Percentiles rank a stretch among this genome's conserved stretches.
phyloP scores from a whole-genome alignment of 1,139 yeast species.

The Hansenula lynferdii region DNA sequence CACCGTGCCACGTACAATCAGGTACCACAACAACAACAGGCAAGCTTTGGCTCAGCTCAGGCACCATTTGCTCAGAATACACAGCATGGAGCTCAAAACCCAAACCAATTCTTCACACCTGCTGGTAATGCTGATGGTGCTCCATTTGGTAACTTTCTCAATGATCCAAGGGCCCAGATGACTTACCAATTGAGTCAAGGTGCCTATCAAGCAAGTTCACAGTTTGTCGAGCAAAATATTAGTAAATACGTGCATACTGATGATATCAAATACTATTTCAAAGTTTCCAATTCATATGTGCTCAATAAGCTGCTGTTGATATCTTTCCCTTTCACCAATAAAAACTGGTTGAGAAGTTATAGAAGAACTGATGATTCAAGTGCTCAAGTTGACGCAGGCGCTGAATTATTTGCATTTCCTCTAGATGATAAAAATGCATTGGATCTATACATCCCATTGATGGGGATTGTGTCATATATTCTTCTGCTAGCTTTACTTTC shows the following conservation, averaged over 20 bases:
- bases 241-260: slow-evolving; percentile 42
- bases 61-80: neutral
- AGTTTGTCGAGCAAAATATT: slow-evolving; percentile 69
- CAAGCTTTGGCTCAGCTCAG: neutral
- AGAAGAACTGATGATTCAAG: slow-evolving; percentile 9
- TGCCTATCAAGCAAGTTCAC: slow-evolving; percentile 65
- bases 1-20: slow-evolving; percentile 15
- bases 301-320: slow-evolving; percentile 66
- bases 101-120: slow-evolving; percentile 11
- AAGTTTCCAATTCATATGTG: slow-evolving; percentile 87
- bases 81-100: slow-evolving; percentile 3
- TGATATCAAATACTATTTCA: slow-evolving; percentile 79
- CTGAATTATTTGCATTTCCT: slow-evolving; percentile 63
- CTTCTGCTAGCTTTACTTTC: slow-evolving; percentile 80
- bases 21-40: slow-evolving; percentile 9
- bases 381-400: slow-evolving; percentile 2
- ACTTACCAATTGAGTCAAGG: slow-evolving; percentile 87
- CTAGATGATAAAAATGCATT: slow-evolving; percentile 88
- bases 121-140: slow-evolving; percentile 5
- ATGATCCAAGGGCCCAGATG: slow-evolving; percentile 78
- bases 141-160: slow-evolving; percentile 39
- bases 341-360: slow-evolving; percentile 61
- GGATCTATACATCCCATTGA: slow-evolving; percentile 90
- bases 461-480: slow-evolving; percentile 89
- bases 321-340: slow-evolving; percentile 81